phyloP scores from a whole-genome alignment of 768 basidiomycete species.

The Tulasnella sp. region DNA sequence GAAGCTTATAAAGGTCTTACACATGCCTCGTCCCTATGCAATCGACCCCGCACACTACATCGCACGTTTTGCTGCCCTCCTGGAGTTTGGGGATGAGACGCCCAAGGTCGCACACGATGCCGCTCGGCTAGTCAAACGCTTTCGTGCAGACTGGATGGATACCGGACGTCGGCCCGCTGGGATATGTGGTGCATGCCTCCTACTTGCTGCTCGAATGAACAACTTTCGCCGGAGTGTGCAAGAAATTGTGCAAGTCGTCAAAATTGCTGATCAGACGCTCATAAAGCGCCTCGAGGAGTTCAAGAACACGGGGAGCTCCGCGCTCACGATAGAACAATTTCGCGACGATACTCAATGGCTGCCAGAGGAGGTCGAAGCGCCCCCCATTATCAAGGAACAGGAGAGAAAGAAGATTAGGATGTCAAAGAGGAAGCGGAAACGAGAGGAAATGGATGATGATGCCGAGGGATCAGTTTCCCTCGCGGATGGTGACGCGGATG shows the following conservation, averaged over 20 bases:
- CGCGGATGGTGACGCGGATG: background rate
- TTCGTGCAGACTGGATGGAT: slow-evolving; percentile 96
- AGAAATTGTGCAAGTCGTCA: slow-evolving; percentile 97
- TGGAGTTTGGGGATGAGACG: slow-evolving; percentile 94
- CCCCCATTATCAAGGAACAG: slow-evolving; percentile 47
- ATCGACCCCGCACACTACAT: slow-evolving; percentile 97
- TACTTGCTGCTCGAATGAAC: slow-evolving; percentile 96
- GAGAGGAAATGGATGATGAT: slow-evolving; percentile 13
- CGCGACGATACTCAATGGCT: slow-evolving; percentile 61
- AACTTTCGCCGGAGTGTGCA: slow-evolving; percentile 87
- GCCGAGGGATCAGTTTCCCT: background rate
- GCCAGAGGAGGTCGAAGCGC: slow-evolving; percentile 85
- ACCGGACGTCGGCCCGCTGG: slow-evolving; percentile 91
- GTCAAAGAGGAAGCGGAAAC: slow-evolving; percentile 10
- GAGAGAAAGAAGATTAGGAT: slow-evolving; percentile 36
- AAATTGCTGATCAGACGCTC: slow-evolving; percentile 92
- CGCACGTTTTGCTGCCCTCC: slow-evolving; percentile 81
- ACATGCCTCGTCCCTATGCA: slow-evolving; percentile 47
- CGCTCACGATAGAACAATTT: slow-evolving; percentile 79
- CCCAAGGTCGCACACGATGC: slow-evolving; percentile 87
- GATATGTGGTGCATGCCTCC: slow-evolving; percentile 89
- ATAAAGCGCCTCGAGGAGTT: slow-evolving; percentile 93
- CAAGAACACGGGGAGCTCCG: slow-evolving; percentile 74
- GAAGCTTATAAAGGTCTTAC: slow-evolving; percentile 79
- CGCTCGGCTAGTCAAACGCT: slow-evolving; percentile 81